These are phyloP conservation scores for Picochlorum sp. DNA, from an alignment of 139 green algal genomes.

Conservation along the genomic window DNA sequence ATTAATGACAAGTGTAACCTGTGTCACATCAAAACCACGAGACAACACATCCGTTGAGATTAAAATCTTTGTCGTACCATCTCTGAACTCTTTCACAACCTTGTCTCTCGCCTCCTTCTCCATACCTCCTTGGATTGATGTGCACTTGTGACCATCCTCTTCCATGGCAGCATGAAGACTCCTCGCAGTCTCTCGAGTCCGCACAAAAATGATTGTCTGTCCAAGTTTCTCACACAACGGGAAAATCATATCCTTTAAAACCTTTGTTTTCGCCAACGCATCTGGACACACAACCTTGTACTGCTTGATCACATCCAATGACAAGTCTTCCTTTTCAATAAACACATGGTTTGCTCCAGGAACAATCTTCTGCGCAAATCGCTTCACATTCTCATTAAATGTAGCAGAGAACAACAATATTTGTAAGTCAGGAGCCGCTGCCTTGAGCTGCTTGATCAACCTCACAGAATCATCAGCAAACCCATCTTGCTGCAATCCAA, in stretches of 20 bases:
- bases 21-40: conserved; percentile 91
- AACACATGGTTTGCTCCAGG: conserved; percentile 80
- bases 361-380: conserved; percentile 71
- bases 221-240: conserved; percentile 90
- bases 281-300: conserved; percentile 81
- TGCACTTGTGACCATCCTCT: conserved; percentile 86
- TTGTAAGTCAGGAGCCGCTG: conserved; percentile 8
- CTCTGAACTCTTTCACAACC: conserved; percentile 87
- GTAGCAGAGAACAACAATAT: conserved; percentile 79
- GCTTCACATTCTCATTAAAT: conserved; percentile 89
- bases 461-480: conserved; percentile 85
- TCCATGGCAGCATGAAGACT: conserved; percentile 52
- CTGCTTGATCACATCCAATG: conserved; percentile 96
- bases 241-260: conserved; percentile 90
- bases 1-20: conserved; percentile 98
- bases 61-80: conserved; percentile 88
- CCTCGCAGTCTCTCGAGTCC: conserved; percentile 53
- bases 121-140: conserved; percentile 85
- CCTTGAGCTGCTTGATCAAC: conserved; percentile 45
- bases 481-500: conserved; percentile 46
- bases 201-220: conserved; percentile 98
- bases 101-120: conserved; percentile 67
- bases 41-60: conserved; percentile 95
- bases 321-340: conserved; percentile 84
- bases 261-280: conserved; percentile 64